Percentiles rank a stretch among this genome's conserved stretches.
Evolutionary conservation across 441 rosid genomes (phyloP).

Genomic region (Brassica hybrid): DNA sequence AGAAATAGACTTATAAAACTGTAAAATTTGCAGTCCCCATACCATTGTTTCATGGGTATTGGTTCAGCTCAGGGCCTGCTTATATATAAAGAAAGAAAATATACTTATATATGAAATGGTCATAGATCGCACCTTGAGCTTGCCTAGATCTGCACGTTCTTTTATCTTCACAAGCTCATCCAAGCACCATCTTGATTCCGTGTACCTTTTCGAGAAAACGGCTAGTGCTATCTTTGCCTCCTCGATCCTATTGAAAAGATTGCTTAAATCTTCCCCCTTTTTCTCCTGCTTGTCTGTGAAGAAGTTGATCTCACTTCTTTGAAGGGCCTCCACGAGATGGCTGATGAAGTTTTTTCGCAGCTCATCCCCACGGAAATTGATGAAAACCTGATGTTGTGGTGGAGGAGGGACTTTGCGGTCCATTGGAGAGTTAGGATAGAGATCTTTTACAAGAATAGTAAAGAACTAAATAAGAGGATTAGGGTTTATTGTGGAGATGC

Average conservation of each 20-base stretch:
- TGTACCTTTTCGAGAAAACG: neutral
- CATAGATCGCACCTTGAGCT: neutral
- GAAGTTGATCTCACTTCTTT: neutral
- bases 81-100: neutral
- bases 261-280: neutral
- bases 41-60: too few species aligned
- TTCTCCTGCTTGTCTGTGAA: slow-evolving; percentile 1
- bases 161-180: slow-evolving; percentile 14
- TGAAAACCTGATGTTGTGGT: neutral
- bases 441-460: neutral
- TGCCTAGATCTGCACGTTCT: neutral
- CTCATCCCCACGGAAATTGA: slow-evolving; percentile 15
- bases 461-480: neutral
- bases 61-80: too few species aligned
- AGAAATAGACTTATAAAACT: too few species aligned
- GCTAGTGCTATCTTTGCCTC: slow-evolving; percentile 2
- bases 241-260: neutral
- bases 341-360: neutral
- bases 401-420: neutral
- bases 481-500: neutral
- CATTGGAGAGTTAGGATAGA: neutral
- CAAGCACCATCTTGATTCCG: slow-evolving; percentile 9
- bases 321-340: slow-evolving; percentile 9
- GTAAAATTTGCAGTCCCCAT: too few species aligned
- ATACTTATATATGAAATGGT: neutral